Evolutionary conservation across 2,329 filamentous ascomycete genomes (phyloP).

Genomic region (Biscogniauxia marginata): DNA sequence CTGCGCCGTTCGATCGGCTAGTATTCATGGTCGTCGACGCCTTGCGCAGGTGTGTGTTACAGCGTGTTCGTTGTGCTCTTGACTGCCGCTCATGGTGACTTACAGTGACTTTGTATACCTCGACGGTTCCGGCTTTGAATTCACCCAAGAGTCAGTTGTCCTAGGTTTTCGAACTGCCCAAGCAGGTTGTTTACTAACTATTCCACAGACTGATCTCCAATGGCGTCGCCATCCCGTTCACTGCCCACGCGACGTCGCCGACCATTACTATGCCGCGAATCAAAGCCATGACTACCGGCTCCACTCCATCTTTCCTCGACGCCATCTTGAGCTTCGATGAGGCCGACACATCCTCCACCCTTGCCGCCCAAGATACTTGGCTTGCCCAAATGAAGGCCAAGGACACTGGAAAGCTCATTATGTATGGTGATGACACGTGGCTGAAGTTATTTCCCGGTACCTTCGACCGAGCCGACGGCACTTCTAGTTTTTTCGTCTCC

Average conservation of each 20-base stretch:
- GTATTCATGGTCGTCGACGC: slow-evolving; percentile 99
- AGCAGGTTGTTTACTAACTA: slow-evolving; percentile 1
- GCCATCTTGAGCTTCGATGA: slow-evolving; percentile 96
- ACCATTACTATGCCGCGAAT: slow-evolving; percentile 98
- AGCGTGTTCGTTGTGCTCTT: neutral
- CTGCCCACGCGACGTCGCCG: slow-evolving; percentile 91
- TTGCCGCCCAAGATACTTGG: slow-evolving; percentile 92
- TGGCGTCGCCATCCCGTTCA: slow-evolving; percentile 87
- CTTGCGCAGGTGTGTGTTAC: slow-evolving; percentile 68
- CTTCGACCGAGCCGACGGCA: slow-evolving; percentile 86
- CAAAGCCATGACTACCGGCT: slow-evolving; percentile 96
- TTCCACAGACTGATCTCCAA: slow-evolving; percentile 70
- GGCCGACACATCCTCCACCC: slow-evolving; percentile 83
- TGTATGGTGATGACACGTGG: slow-evolving; percentile 99
- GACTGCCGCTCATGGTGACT: slow-evolving; percentile 10
- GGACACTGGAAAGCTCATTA: slow-evolving; percentile 71
- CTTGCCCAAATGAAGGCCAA: slow-evolving; percentile 85
- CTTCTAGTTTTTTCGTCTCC: slow-evolving; percentile 96
- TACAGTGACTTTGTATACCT: slow-evolving; percentile 89
- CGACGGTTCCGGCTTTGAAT: slow-evolving; percentile 75
- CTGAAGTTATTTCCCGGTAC: slow-evolving; percentile 89
- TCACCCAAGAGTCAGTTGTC: slow-evolving; percentile 75
- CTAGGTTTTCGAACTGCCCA: neutral
- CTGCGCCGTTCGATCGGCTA: slow-evolving; percentile 79
- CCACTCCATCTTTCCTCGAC: slow-evolving; percentile 96